Base-by-base conservation (phyloP, 768 basidiomycete species). In the Russula sp. region DNA sequence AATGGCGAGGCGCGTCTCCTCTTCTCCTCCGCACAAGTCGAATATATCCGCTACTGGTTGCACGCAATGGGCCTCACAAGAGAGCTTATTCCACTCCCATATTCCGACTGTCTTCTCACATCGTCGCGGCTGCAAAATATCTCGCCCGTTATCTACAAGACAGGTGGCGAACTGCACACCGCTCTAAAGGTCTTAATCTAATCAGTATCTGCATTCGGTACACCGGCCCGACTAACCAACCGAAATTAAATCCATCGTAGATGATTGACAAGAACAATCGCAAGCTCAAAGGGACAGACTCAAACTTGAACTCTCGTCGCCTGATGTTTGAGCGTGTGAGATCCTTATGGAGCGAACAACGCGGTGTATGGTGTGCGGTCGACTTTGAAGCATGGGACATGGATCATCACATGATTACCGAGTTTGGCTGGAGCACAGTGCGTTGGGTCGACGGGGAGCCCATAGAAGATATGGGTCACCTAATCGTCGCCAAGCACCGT, bases 331-430 rank as follows among this genome's bases (percentile, higher is more conserved):
- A 92, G 70, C 81, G 80, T 6, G 80, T 85, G 31, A 84, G 90
- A 18, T 71, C 78, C 3, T 77, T 84, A 57, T 92, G 86, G 85
- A 73, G 75, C 0, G 79, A 79, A 62, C 83, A 85, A 70, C 78
- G 72, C 31, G 91, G 89, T 47, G 80, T 82, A 4, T 93, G 89
- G 88, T 82, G 82, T 70, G 83, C 90, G 16, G 73, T 93, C 55
- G 92, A 94, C 71, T 86, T 94, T 65, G 92, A 94, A 73, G 83
- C 81, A 18, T 94, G 90, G 90, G 92, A 94, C 70, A 73, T 73
- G 47, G 88, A 91, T 48, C 88, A 91, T 69, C 81, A 75, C 1
- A 65, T 86, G 22, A 77, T 93, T 65, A 91, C 89, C 31, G 93
- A 95, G 71, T 87, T 91, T 68, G 93, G 93, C n/a, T 93, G 84